Evolutionary conservation across 2,329 filamentous ascomycete species (phyloP).

Genomic region (Colletotrichum costaricense): DNA sequence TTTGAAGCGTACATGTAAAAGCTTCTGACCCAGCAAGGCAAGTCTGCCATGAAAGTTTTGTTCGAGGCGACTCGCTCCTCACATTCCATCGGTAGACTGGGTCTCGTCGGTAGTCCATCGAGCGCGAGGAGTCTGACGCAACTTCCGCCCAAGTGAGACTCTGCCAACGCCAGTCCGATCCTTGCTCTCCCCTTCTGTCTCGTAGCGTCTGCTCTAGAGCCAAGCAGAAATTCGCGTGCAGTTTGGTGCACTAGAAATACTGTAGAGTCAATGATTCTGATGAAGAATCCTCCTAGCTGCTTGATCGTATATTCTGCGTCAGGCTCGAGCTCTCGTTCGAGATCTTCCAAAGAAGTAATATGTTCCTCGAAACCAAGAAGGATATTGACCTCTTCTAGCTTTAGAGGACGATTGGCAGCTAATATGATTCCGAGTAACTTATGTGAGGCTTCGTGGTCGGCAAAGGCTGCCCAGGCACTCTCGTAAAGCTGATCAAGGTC

Average conservation of each 20-base stretch:
- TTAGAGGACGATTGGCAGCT: neutral
- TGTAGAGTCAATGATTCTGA: constrained; percentile 14
- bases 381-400: constrained; percentile 14
- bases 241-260: constrained; percentile 24
- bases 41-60: neutral
- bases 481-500: constrained; percentile 23
- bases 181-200: neutral
- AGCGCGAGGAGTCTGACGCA: constrained; percentile 11
- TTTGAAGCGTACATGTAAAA: constrained; percentile 3
- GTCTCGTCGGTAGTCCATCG: constrained; percentile 1
- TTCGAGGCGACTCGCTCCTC: neutral
- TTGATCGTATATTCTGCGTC: constrained; percentile 21
- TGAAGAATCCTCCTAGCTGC: constrained; percentile 22
- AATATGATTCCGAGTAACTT: constrained; percentile 11
- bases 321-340: constrained; percentile 3
- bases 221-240: constrained; percentile 18
- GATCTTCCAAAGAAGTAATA: neutral
- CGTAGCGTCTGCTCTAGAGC: neutral
- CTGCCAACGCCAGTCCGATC: neutral
- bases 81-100: neutral
- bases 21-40: neutral
- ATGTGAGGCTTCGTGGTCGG: neutral
- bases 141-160: neutral
- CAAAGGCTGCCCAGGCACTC: neutral
- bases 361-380: neutral